A percentile compares a stretch with the other conserved stretches of the same genome.
phyloP scores from a whole-genome alignment of 129 eudicot species.

The Solidago caesia region DNA sequence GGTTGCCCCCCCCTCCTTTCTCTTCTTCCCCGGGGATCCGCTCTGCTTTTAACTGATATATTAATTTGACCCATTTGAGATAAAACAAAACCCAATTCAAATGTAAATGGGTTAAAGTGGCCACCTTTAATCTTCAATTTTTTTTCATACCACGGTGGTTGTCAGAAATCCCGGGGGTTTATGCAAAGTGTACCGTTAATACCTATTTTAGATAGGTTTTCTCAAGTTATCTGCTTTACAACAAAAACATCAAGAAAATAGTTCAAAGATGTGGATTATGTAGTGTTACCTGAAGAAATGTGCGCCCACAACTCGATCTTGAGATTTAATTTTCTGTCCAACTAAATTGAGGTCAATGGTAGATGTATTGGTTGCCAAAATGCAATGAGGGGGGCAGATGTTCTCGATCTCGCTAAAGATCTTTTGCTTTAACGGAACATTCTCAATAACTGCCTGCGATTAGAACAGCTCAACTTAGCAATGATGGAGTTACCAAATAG shows the following conservation, averaged over 20 bases:
- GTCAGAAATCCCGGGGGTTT: too few relatives aligned
- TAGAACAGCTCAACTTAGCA: background rate
- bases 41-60: too few relatives aligned
- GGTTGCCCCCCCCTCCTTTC: too few relatives aligned
- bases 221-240: background rate
- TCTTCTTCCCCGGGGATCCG: too few relatives aligned
- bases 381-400: slow-evolving; percentile 82
- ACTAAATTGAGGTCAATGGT: slow-evolving; percentile 80
- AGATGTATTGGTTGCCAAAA: slow-evolving; percentile 95
- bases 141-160: too few relatives aligned
- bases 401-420: slow-evolving; percentile 85
- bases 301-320: slow-evolving; percentile 89
- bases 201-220: background rate
- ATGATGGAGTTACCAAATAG: background rate
- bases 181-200: too few relatives aligned
- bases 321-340: slow-evolving; percentile 74
- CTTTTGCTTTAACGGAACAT: slow-evolving; percentile 78
- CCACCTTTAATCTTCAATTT: too few relatives aligned
- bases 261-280: slow-evolving; percentile 13
- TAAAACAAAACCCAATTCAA: too few relatives aligned
- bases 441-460: slow-evolving; percentile 93
- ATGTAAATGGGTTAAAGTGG: too few relatives aligned
- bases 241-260: background rate
- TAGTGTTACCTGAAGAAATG: slow-evolving; percentile 85
- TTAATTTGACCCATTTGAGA: too few relatives aligned